Conservation (phyloP, 129 eudicot genomes). For the Lonicera japonica region DNA sequence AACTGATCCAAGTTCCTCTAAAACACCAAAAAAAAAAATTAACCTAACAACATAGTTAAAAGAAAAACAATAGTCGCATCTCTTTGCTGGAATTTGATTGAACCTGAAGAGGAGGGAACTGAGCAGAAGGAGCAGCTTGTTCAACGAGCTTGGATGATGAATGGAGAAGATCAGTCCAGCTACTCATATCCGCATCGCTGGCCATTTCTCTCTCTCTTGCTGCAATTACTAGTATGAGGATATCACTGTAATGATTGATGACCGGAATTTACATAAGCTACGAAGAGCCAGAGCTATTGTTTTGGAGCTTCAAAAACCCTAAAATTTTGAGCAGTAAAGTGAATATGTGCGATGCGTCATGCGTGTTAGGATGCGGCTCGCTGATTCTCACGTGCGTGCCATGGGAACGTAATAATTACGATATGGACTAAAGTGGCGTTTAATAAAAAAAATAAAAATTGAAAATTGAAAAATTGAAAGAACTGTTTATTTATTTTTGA, state of each 20-base stretch:
- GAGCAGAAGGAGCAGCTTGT: constrained; percentile 97
- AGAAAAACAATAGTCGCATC: background rate
- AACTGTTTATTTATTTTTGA: too few relatives aligned
- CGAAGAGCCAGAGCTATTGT: constrained; percentile 1
- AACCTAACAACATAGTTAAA: background rate
- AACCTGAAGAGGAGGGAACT: constrained; percentile 97
- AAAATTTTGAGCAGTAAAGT: constrained; percentile 12
- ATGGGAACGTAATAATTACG: too few relatives aligned
- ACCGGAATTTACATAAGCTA: background rate
- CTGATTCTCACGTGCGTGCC: too few relatives aligned
- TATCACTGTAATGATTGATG: background rate
- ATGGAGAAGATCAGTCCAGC: constrained; percentile 93
- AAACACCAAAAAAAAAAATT: constrained; percentile 1
- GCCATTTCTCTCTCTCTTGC: constrained; percentile 40
- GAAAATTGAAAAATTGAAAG: too few relatives aligned
- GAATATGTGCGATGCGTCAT: too few relatives aligned
- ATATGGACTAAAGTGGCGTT: too few relatives aligned
- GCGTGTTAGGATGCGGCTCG: too few relatives aligned
- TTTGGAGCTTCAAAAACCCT: constrained; percentile 37
- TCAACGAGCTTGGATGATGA: constrained; percentile 94
- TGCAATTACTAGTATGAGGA: background rate
- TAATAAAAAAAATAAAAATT: too few relatives aligned
- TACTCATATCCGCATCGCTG: constrained; percentile 79
- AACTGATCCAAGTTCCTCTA: constrained; percentile 91
- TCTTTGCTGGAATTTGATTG: background rate